phyloP scores from a whole-genome alignment of 1,284 basidiomycete species.

The Cryptococcus sp. region DNA sequence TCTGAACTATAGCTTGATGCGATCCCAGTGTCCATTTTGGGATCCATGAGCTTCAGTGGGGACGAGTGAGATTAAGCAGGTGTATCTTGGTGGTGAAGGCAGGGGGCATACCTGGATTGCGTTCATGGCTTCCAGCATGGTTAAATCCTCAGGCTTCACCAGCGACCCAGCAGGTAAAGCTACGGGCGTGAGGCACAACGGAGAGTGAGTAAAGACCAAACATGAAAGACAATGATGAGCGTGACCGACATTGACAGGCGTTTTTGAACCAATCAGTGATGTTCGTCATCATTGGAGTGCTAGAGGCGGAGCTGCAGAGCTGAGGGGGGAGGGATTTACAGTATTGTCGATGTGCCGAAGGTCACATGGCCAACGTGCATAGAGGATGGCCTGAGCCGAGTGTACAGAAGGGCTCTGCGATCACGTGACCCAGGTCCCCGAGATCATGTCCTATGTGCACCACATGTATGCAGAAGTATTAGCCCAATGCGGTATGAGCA shows the following conservation, averaged over 20 bases:
- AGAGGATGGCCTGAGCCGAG: too few relatives aligned
- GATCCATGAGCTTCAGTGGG: conserved; percentile 65
- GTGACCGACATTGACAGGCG: background rate
- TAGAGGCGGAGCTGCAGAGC: too few relatives aligned
- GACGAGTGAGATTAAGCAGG: conserved; percentile 3
- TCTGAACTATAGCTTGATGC: conserved; percentile 4
- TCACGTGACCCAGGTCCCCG: too few relatives aligned
- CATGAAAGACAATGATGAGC: background rate
- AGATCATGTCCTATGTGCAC: too few relatives aligned
- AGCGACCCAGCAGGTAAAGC: conserved; percentile 40
- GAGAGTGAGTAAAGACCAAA: too few relatives aligned
- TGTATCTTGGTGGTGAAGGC: background rate
- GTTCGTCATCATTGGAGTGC: background rate
- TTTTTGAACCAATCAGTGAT: background rate
- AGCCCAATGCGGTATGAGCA: too few relatives aligned
- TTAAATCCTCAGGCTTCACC: conserved; percentile 66
- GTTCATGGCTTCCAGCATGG: conserved; percentile 81
- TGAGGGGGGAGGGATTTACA: too few relatives aligned
- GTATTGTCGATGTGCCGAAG: too few relatives aligned
- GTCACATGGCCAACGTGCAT: too few relatives aligned
- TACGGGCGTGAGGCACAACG: too few relatives aligned
- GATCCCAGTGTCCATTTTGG: conserved; percentile 80
- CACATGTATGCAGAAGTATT: too few relatives aligned
- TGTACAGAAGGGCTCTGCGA: too few relatives aligned
- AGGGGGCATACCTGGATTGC: conserved; percentile 64